Percentiles rank a stretch among this genome's conserved stretches.
Evolutionary conservation across 2,329 filamentous ascomycete genomes (phyloP).

Genomic region (Rhynchosporium secalis): DNA sequence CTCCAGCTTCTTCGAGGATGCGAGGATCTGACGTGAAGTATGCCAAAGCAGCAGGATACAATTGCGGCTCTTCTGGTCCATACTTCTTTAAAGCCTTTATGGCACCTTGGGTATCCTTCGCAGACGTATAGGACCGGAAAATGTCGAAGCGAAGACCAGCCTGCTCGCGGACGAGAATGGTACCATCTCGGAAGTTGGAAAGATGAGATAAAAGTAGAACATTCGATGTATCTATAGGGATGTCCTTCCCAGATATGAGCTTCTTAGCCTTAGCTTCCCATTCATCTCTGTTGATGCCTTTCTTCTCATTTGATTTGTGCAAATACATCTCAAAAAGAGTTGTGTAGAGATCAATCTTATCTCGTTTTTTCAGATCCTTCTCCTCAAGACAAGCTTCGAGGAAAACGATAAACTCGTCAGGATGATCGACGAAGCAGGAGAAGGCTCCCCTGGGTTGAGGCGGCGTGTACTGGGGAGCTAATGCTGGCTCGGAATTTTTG

Average conservation of each 20-base stretch:
- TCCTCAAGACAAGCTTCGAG: conserved; percentile 83
- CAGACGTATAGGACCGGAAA: conserved; percentile 91
- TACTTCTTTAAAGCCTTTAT: conserved; percentile 91
- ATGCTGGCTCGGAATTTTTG: conserved; percentile 44
- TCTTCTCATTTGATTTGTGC: conserved; percentile 78
- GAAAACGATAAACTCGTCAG: conserved; percentile 88
- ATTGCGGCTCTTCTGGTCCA: conserved; percentile 82
- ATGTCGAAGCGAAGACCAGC: conserved; percentile 92
- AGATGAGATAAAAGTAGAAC: conserved; percentile 90
- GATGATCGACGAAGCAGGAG: conserved; percentile 93
- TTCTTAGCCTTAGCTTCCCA: conserved; percentile 93
- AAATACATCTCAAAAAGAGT: conserved; percentile 98
- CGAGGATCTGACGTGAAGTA: conserved; percentile 87
- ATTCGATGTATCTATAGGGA: conserved; percentile 91
- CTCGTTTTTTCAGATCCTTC: conserved; percentile 66
- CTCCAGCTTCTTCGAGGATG: conserved; percentile 82
- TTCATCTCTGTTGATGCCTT: conserved; percentile 67
- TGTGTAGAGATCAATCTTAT: conserved; percentile 86
- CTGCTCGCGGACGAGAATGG: conserved; percentile 89
- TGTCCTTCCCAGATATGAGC: conserved; percentile 77
- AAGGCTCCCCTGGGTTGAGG: conserved; percentile 88
- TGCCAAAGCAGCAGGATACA: conserved; percentile 88
- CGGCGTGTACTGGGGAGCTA: conserved; percentile 64
- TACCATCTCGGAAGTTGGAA: conserved; percentile 86
- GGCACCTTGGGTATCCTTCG: conserved; percentile 86